These are phyloP conservation scores for Penicillium arizonense DNA, from an alignment of 495 filamentous ascomycete species.

Conservation along the genomic window DNA sequence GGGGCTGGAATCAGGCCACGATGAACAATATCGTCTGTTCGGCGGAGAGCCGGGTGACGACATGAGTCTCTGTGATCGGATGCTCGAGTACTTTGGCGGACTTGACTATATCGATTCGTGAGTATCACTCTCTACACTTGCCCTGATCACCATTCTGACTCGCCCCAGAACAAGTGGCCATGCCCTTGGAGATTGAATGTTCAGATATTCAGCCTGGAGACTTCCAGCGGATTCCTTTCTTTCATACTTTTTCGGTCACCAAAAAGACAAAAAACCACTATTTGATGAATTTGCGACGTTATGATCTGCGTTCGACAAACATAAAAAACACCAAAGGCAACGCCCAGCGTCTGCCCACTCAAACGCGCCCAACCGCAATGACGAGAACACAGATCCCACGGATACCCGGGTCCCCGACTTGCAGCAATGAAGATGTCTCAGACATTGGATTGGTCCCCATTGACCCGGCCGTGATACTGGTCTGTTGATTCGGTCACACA, in stretches of 20 bases:
- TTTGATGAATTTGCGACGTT: slow-evolving; percentile 8
- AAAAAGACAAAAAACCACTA: slow-evolving; percentile 7
- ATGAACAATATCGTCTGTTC: slow-evolving; percentile 43
- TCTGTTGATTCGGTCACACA: slow-evolving; percentile 17
- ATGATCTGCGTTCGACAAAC: slow-evolving; percentile 10
- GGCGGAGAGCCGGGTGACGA: slow-evolving; percentile 50
- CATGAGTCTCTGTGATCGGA: slow-evolving; percentile 42
- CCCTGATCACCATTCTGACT: slow-evolving; percentile 11
- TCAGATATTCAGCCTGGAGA: not conserved
- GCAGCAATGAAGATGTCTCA: slow-evolving; percentile 46
- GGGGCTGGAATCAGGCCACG: slow-evolving; percentile 24
- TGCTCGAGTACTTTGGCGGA: slow-evolving; percentile 49
- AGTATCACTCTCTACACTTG: slow-evolving; percentile 18
- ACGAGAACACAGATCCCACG: slow-evolving; percentile 34
- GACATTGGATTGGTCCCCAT: slow-evolving; percentile 45
- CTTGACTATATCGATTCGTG: slow-evolving; percentile 49
- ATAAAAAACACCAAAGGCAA: slow-evolving; percentile 12
- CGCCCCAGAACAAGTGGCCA: slow-evolving; percentile 15
- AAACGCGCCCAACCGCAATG: slow-evolving; percentile 15
- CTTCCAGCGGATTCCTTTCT: not conserved
- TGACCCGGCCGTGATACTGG: slow-evolving; percentile 39
- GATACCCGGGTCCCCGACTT: slow-evolving; percentile 40
- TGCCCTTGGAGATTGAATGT: slow-evolving; percentile 25
- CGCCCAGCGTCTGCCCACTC: slow-evolving; percentile 11
- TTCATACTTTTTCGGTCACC: not conserved